Conservation (phyloP, 2,329 filamentous ascomycete genomes). For the Coleophoma cylindrospora region DNA sequence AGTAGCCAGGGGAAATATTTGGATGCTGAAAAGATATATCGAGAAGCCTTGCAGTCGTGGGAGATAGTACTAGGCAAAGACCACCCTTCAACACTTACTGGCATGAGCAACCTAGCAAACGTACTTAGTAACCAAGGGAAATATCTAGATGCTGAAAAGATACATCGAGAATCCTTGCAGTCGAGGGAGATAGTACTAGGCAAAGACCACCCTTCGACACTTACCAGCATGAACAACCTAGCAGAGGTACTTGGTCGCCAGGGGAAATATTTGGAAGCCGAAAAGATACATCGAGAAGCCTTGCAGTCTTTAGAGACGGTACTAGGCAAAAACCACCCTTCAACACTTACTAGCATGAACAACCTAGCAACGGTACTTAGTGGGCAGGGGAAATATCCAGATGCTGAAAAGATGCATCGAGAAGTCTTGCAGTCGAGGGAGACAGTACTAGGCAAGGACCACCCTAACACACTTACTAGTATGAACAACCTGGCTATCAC, state of each 20-base stretch:
- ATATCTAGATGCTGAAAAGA: not conserved
- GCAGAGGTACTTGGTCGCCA: not conserved
- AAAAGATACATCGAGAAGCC: not conserved
- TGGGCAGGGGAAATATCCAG: too few species aligned
- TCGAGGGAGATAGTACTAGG: not conserved
- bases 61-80: too few species aligned
- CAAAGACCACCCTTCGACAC: not conserved
- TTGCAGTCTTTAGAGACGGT: not conserved
- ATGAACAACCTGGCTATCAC: too few species aligned
- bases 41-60: too few species aligned
- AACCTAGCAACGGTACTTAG: not conserved
- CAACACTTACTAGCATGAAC: not conserved
- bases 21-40: too few species aligned
- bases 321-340: slow-evolving; percentile 1
- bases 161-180: not conserved
- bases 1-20: too few species aligned
- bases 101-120: too few species aligned
- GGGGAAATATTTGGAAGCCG: not conserved
- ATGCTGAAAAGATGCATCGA: too few species aligned
- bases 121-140: not conserved
- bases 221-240: not conserved
- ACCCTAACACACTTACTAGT: not conserved
- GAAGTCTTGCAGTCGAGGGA: too few species aligned
- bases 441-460: too few species aligned
- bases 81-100: not conserved